Evolutionary conservation across 208 protist genomes (phyloP), one percentile per base, ranked within the genome.

Genomic region (Leptomonas pyrrhocoris): DNA sequence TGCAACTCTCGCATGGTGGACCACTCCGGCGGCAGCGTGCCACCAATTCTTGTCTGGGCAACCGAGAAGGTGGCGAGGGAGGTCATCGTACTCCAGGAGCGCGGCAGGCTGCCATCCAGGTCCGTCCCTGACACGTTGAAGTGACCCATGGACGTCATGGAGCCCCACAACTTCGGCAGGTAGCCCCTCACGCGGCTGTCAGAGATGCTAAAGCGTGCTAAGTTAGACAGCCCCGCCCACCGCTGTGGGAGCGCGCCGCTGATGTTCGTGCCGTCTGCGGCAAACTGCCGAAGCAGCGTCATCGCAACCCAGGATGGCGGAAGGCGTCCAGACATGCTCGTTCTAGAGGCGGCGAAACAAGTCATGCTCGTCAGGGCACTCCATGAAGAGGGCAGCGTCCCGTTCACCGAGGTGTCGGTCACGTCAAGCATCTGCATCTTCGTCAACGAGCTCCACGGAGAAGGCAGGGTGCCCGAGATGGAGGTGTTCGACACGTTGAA

Each of bases 1-100:
- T 16, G 12, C 15, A 60, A 15, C 19, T 8, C 12, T n/a, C 0
- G 2, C 55, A 60, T 60, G 55, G 1, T n/a, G 3, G 55, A 60
- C 55, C 55, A 73, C 57, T 57, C 34, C 16, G 31, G 56, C n/a
- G 68, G 68, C 36, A 73, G 45, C 23, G 68, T 66, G 21, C 68
- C 68, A 0, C 0, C 12, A 0, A 74, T 18, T 0, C 15, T 13
- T 9, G 30, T 57, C 2, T 27, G 2, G 16, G 16, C 25, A 0
- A 42, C 23, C 0, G 15, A 2, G 5, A 68, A 63, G 1, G 7
- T 6, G 21, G 25, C 23, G 21, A 54, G 6, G 21, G 11, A 6
- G 8, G 23, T 25, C 49, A 54, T 23, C 25, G 25, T 23, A 9
- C 9, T 11, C 53, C 30, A 58, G 30, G 15, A 2, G 2, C 30